Percentiles rank a stretch among this genome's conserved stretches.
These are phyloP conservation scores for Heliocybe sulcata DNA, from an alignment of 1,284 basidiomycete genomes.

Conservation along the genomic window DNA sequence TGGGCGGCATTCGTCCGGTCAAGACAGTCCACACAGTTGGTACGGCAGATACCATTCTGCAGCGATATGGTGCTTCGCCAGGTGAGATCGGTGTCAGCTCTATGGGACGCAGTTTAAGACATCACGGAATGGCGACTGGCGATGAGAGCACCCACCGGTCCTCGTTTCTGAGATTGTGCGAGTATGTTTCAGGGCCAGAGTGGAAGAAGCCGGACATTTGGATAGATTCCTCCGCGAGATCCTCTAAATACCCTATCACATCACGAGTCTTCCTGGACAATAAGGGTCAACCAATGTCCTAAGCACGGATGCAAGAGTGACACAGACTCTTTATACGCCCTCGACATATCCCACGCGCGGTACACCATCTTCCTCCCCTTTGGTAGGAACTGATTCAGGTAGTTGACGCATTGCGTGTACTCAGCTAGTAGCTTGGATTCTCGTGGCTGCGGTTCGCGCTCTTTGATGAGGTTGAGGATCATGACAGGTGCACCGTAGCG, in stretches of 20 bases:
- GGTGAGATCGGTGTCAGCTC: background rate
- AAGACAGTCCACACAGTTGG: constrained; percentile 94
- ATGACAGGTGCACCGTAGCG: constrained; percentile 90
- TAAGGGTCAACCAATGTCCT: constrained; percentile 4
- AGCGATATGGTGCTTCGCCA: constrained; percentile 53
- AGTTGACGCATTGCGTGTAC: constrained; percentile 88
- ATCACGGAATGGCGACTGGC: background rate
- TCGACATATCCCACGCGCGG: constrained; percentile 94
- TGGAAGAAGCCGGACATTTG: constrained; percentile 95
- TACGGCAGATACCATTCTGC: constrained; percentile 88
- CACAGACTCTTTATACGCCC: constrained; percentile 76
- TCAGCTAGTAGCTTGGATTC: constrained; percentile 93
- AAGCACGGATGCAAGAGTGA: background rate
- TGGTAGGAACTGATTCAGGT: constrained; percentile 95
- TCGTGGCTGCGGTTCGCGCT: constrained; percentile 71
- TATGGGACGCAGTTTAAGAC: background rate
- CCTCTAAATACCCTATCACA: constrained; percentile 93
- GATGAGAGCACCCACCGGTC: constrained; percentile 27
- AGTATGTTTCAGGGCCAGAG: constrained; percentile 71
- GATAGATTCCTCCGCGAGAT: constrained; percentile 92
- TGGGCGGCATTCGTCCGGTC: constrained; percentile 98
- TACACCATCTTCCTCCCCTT: constrained; percentile 84
- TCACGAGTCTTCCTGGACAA: constrained; percentile 80
- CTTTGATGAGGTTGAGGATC: constrained; percentile 96
- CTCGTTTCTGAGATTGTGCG: constrained; percentile 51